Base-by-base conservation (phyloP, 2,329 filamentous ascomycete species). In the Botryotinia calthae region DNA sequence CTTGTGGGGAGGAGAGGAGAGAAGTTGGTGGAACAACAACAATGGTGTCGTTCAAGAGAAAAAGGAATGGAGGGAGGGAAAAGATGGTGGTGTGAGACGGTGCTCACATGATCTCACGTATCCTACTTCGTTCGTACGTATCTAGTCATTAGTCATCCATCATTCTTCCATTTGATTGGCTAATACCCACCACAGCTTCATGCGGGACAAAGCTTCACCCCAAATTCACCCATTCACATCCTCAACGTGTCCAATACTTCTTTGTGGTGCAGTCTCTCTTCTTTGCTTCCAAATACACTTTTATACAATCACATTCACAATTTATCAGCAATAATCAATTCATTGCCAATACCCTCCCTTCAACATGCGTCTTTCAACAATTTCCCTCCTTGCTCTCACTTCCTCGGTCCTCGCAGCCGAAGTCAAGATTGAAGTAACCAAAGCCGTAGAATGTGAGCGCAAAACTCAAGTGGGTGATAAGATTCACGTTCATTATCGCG, bases 401-500 rank as follows among this genome's bases (percentile, higher is more conserved):
- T 76, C 76, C 54, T 75, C 72, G 42, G 74, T 79, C 56, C 71
- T 79, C 28, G 80, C 79, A 37, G 79, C 78, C 16, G 72, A 86
- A 74, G 88, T 97, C 78, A 88, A 92, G 83, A 93, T 97, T 81
- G 90, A 97, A 77, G 89, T 93, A 77, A 92, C 90, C 69, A 86
- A 89, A 73, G 85, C 88, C 40, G 91, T 93, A 76, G 89, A 93
- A 77, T 98, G 95, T 86, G 89, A 89, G 68, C 91, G 94, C 82
- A 95, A 93, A 85, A 92, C 89, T 25, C 80, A 87, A 80, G 88
- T 87, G 75, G 94, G 94, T 77, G 95, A 98, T 84, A 89, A 86
- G 76, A 90, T 98, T 80, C 86, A 90, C 72, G 94, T 98, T 79
- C 94, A 98, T 85, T 98, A 98, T 86, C 88, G 88, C 72, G 95